phyloP scores from a whole-genome alignment of 345 rosid species.

The Eutrema japonicum region DNA sequence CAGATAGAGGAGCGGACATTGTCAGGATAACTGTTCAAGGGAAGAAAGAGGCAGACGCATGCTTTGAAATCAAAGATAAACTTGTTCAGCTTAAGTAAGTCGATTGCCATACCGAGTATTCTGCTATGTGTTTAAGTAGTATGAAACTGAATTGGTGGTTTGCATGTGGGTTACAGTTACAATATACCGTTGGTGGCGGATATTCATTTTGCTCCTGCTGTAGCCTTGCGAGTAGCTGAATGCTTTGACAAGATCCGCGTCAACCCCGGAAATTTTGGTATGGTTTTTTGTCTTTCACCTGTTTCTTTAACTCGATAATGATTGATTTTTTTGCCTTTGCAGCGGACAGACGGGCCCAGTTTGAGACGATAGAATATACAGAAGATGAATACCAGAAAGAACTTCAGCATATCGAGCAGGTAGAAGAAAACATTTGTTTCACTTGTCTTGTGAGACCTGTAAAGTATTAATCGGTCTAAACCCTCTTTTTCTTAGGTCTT shows the following conservation, averaged over 20 bases:
- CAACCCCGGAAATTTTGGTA: constrained; percentile 99
- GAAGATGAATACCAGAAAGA: constrained; percentile 96
- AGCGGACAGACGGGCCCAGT: constrained; percentile 98
- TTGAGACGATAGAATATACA: constrained; percentile 87
- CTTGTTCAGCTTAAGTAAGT: constrained; percentile 91
- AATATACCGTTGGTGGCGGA: constrained; percentile 96
- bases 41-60: constrained; percentile 96
- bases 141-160: constrained; percentile 26
- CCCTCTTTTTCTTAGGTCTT: constrained; percentile 60
- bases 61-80: constrained; percentile 88
- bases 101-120: constrained; percentile 11
- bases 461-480: not conserved
- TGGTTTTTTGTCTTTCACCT: constrained; percentile 6
- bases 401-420: constrained; percentile 93
- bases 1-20: constrained; percentile 88
- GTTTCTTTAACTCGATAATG: constrained; percentile 23
- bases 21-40: constrained; percentile 99
- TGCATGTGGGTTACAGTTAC: constrained; percentile 59
- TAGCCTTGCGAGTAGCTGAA: constrained; percentile 89
- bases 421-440: constrained; percentile 35
- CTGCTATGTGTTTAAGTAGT: constrained; percentile 9
- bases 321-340: constrained; percentile 41
- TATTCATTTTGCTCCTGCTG: constrained; percentile 94
- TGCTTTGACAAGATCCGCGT: constrained; percentile 99
- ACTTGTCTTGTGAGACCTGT: constrained; percentile 18